A percentile compares a stretch with the other conserved stretches of the same genome.
These are phyloP conservation scores for Phanerodontia chrysosporium DNA, from an alignment of 768 basidiomycete species.

Conservation along the genomic window DNA sequence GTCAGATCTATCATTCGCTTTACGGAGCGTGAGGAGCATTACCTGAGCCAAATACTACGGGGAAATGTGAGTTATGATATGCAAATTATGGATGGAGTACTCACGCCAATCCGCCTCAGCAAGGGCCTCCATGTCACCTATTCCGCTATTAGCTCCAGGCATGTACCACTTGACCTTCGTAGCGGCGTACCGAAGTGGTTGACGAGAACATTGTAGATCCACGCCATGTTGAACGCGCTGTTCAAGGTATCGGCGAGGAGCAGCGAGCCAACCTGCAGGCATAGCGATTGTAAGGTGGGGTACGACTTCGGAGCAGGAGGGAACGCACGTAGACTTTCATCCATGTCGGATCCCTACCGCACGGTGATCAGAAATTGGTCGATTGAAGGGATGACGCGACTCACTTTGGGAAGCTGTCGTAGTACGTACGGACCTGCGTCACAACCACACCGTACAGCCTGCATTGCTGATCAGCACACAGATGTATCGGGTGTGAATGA, in stretches of 20 bases:
- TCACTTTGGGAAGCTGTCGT: neutral
- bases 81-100: neutral
- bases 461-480: neutral
- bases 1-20: neutral
- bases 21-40: conserved; percentile 3
- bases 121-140: conserved; percentile 5
- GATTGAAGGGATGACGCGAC: neutral
- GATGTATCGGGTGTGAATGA: neutral
- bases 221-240: conserved; percentile 12
- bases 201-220: conserved; percentile 13
- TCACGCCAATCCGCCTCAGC: conserved; percentile 2
- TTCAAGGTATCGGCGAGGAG: conserved; percentile 15
- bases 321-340: conserved; percentile 14
- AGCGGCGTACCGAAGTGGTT: conserved; percentile 9
- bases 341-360: conserved; percentile 11
- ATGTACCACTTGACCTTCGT: neutral
- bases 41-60: conserved; percentile 1
- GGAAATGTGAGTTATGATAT: neutral
- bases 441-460: conserved; percentile 8
- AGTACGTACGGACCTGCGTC: conserved; percentile 3
- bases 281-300: neutral
- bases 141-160: no score
- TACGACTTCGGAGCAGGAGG: neutral
- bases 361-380: neutral
- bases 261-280: conserved; percentile 10